Evolutionary conservation across 495 filamentous ascomycete genomes (phyloP).

Genomic region (Letharia lupina): DNA sequence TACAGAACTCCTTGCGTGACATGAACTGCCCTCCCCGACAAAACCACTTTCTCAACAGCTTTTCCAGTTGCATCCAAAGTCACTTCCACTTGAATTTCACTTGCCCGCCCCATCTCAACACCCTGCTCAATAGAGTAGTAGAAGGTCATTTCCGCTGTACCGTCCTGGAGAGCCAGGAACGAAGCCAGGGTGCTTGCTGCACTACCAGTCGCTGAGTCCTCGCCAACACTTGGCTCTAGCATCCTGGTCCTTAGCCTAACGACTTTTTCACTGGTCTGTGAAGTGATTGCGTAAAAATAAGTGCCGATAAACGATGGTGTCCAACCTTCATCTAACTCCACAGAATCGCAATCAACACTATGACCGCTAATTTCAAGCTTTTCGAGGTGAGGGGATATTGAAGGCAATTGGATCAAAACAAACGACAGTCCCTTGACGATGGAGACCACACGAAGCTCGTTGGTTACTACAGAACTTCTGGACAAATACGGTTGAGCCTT

Average conservation of each 20-base stretch:
- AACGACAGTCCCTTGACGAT: constrained; percentile 67
- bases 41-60: constrained; percentile 36
- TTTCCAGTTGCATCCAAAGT: constrained; percentile 27
- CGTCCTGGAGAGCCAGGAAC: constrained; percentile 43
- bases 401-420: constrained; percentile 44
- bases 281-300: constrained; percentile 48
- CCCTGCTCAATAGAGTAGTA: constrained; percentile 54
- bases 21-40: constrained; percentile 44
- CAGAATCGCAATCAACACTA: constrained; percentile 10
- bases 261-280: constrained; percentile 22
- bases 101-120: constrained; percentile 61
- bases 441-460: constrained; percentile 44
- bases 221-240: constrained; percentile 42
- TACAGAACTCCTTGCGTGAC: constrained; percentile 44
- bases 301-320: constrained; percentile 38
- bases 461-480: constrained; percentile 7
- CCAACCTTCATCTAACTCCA: constrained; percentile 52
- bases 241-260: constrained; percentile 43
- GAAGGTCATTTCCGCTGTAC: constrained; percentile 25
- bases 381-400: constrained; percentile 28
- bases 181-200: constrained; percentile 48
- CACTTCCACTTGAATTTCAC: constrained; percentile 42
- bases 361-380: constrained; percentile 16
- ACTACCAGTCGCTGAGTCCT: constrained; percentile 65
- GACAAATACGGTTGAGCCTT: constrained; percentile 27